Conservation (phyloP, 1,139 yeast species). For the Suzukiozyma palmioleophila region DNA sequence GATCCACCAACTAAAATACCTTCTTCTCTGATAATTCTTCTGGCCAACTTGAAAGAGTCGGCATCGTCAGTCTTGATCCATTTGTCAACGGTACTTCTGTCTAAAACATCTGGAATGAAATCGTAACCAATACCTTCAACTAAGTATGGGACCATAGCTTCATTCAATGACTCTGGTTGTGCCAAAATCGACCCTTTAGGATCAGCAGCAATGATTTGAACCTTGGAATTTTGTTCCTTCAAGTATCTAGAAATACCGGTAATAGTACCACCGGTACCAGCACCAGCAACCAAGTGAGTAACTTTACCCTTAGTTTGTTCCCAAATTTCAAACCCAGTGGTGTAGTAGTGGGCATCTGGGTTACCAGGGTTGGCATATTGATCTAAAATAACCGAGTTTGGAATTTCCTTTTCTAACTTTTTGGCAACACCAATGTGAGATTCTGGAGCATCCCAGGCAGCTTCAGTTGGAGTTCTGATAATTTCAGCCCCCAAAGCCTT, state of each 20-base stretch:
- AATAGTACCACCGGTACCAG: constrained; percentile 87
- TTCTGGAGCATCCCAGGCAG: constrained; percentile 92
- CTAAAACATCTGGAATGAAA: constrained; percentile 77
- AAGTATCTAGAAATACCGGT: constrained; percentile 74
- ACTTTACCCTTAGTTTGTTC: constrained; percentile 72
- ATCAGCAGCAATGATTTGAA: constrained; percentile 75
- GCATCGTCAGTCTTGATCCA: constrained; percentile 89
- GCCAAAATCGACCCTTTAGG: constrained; percentile 88
- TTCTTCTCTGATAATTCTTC: constrained; percentile 81
- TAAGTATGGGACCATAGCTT: constrained; percentile 57
- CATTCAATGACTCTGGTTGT: constrained; percentile 70
- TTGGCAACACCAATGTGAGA: constrained; percentile 88
- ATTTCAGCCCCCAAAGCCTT: constrained; percentile 90
- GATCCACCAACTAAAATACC: constrained; percentile 89
- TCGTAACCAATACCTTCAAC: constrained; percentile 94
- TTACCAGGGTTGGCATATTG: constrained; percentile 78
- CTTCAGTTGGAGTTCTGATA: constrained; percentile 88
- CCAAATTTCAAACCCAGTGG: constrained; percentile 87
- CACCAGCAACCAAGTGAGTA: constrained; percentile 81
- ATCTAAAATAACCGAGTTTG: constrained; percentile 80
- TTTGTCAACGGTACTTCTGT: constrained; percentile 61
- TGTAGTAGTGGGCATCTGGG: constrained; percentile 80
- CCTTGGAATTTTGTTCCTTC: constrained; percentile 63
- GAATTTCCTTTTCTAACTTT: constrained; percentile 77
- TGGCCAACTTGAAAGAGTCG: constrained; percentile 74